phyloP scores from a whole-genome alignment of 2,329 filamentous ascomycete genomes.

The Pseudocercospora ulei region DNA sequence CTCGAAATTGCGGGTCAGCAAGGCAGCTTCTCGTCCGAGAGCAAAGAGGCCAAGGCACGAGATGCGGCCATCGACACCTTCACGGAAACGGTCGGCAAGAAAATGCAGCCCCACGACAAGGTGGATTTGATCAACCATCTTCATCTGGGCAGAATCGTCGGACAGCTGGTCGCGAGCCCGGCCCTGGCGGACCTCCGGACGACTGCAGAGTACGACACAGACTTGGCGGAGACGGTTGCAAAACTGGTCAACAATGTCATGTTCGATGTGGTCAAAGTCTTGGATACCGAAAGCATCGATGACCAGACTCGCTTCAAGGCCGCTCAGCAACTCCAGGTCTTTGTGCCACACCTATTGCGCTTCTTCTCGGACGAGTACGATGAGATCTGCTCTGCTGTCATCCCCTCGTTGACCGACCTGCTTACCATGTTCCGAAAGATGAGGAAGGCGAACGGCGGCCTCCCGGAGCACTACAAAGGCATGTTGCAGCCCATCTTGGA shows the following conservation, averaged over 20 bases:
- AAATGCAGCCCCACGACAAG: conserved; percentile 92
- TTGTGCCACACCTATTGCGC: conserved; percentile 75
- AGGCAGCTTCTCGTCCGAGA: conserved; percentile 51
- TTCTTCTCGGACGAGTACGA: conserved; percentile 98
- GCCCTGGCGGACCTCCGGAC: conserved; percentile 67
- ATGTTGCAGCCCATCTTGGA: conserved; percentile 84
- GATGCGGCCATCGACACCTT: conserved; percentile 90
- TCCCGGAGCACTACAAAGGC: conserved; percentile 64
- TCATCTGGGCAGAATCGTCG: conserved; percentile 74
- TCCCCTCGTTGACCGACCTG: conserved; percentile 84
- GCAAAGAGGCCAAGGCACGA: conserved; percentile 60
- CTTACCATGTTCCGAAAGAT: conserved; percentile 82
- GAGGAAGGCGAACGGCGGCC: conserved; percentile 49
- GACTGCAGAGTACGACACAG: conserved; percentile 83
- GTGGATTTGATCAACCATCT: conserved; percentile 86
- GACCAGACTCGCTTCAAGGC: conserved; percentile 61
- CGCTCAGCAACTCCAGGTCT: conserved; percentile 69
- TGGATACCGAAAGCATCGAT: conserved; percentile 59
- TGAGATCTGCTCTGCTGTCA: conserved; percentile 92
- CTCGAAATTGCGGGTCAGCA: conserved; percentile 75
- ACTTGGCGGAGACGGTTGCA: conserved; percentile 87
- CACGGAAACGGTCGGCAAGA: conserved; percentile 92
- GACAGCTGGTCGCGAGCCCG: conserved; percentile 74
- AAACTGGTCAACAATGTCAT: conserved; percentile 89
- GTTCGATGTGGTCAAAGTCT: conserved; percentile 73